These are phyloP conservation scores for Achlya hypogyna DNA, from an alignment of 352 stramenopile genomes.

Conservation along the genomic window DNA sequence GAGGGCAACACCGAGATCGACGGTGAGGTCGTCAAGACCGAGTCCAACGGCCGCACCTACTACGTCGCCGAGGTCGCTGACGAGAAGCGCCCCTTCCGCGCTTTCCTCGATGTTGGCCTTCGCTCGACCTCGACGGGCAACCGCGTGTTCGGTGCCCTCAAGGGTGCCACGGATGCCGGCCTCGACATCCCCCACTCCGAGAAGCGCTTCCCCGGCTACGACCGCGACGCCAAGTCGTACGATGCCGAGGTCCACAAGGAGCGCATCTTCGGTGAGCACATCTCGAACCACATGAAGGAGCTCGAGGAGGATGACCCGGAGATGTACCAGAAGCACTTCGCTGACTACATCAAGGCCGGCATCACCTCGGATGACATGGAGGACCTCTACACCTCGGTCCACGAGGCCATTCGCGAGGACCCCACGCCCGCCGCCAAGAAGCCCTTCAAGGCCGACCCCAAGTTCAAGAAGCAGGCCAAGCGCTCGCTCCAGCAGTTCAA, in stretches of 20 bases:
- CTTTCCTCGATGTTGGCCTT: constrained; percentile 96
- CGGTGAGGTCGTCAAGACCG: constrained; percentile 91
- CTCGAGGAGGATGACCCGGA: constrained; percentile 98
- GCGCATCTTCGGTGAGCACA: constrained; percentile 97
- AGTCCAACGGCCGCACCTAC: constrained; percentile 95
- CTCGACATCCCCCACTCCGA: constrained; percentile 98
- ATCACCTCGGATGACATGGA: constrained; percentile 89
- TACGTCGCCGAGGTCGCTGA: constrained; percentile 99
- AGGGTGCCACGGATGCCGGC: constrained; percentile 97
- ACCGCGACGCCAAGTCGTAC: constrained; percentile 97
- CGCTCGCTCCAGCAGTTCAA: constrained; percentile 93
- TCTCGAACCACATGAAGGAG: constrained; percentile 99
- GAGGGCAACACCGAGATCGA: constrained; percentile 96
- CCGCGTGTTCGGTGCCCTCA: constrained; percentile 98
- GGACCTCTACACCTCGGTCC: constrained; percentile 89
- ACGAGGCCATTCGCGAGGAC: constrained; percentile 97
- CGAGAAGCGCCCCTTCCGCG: constrained; percentile 96
- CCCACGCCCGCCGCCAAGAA: constrained; percentile 90
- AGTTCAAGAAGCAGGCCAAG: constrained; percentile 92
- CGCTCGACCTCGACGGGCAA: constrained; percentile 95
- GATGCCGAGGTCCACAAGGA: constrained; percentile 96
- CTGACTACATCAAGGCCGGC: constrained; percentile 90
- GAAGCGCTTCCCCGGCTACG: constrained; percentile 99
- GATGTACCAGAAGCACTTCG: constrained; percentile 96
- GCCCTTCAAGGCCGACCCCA: constrained; percentile 86